Evolutionary conservation across 2,329 filamentous ascomycete species (phyloP), one percentile per base, ranked within the genome.

Genomic region (Fusarium vanettenii): DNA sequence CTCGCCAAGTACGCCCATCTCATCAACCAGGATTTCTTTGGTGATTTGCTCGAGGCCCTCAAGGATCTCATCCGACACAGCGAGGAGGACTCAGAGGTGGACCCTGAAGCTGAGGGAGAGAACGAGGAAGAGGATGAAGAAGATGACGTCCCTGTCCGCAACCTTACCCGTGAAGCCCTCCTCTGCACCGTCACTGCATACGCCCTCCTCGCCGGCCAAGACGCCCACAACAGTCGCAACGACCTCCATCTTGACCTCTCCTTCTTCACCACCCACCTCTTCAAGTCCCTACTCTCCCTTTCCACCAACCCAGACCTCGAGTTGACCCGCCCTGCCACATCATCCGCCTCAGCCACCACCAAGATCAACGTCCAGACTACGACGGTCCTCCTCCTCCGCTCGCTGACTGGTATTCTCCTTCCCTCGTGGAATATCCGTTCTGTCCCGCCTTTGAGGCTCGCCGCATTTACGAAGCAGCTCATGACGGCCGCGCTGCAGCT

Each of bases 11-110:
- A 97, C 81, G 92, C 95, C 5, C 97, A 98, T 81, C 89, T 99
- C 69, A 99, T 99, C 88, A 99, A 99, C 85, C 95, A 99, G 81
- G 95, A 99, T 81, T 98, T 99, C 87, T 99, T 99, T 79, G 97
- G 96, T 31, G 97, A 99, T 81, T 88, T 99, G 33, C 90, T 99
- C 13, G 97, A 98, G 84, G 96, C 95, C 1, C 87, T 99, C 43
- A 97, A 97, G 82, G 97, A 99, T 74, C 89, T 99, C 52, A 96
- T 98, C 78, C 90, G 91, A 5, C 91, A 95, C 76, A 93, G 93
- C 62, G 89, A 93, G 79, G 87, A 88, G 0, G 86, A 88, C 18
- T 87, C 87, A 5, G 85, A 87, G 13, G 85, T 82, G 2, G 87
- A 85, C 5, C 81, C 85, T 2, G 81, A 78, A 4, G 81, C 81